Evolutionary conservation across 345 rosid genomes (phyloP).

Genomic region (Syzygium aqueum): DNA sequence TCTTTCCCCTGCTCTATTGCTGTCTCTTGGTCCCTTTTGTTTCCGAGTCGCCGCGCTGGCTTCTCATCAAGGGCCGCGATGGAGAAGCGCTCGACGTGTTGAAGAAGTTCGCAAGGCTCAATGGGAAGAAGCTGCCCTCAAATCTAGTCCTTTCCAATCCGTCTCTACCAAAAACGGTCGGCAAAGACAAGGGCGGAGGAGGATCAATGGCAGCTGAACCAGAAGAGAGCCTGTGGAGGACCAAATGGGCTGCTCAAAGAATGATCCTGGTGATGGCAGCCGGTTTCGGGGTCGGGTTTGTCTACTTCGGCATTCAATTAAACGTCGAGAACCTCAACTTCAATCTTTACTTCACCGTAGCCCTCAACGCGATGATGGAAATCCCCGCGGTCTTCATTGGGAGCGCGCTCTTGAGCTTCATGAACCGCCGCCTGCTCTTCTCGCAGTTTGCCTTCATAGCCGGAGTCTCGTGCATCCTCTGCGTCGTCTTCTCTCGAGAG

Average conservation of each 20-base stretch:
- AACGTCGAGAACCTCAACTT: constrained; percentile 63
- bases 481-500: constrained; percentile 35
- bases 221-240: constrained; percentile 41
- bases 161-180: not conserved
- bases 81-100: constrained; percentile 49
- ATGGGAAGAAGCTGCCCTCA: constrained; percentile 37
- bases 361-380: constrained; percentile 63
- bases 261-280: constrained; percentile 39
- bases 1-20: constrained; percentile 41
- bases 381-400: constrained; percentile 63
- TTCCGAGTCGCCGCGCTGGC: constrained; percentile 83
- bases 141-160: constrained; percentile 33
- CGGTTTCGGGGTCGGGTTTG: constrained; percentile 62
- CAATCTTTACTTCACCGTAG: constrained; percentile 48
- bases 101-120: constrained; percentile 30
- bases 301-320: constrained; percentile 65
- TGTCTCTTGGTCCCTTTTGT: constrained; percentile 32
- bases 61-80: constrained; percentile 34
- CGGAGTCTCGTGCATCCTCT: constrained; percentile 40
- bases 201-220: not conserved
- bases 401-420: constrained; percentile 29
- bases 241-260: constrained; percentile 56
- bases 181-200: not conserved
- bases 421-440: constrained; percentile 46
- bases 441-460: constrained; percentile 36